Base-by-base conservation (phyloP, 352 stramenopile genomes). In the Globisporangium iwayamae region DNA sequence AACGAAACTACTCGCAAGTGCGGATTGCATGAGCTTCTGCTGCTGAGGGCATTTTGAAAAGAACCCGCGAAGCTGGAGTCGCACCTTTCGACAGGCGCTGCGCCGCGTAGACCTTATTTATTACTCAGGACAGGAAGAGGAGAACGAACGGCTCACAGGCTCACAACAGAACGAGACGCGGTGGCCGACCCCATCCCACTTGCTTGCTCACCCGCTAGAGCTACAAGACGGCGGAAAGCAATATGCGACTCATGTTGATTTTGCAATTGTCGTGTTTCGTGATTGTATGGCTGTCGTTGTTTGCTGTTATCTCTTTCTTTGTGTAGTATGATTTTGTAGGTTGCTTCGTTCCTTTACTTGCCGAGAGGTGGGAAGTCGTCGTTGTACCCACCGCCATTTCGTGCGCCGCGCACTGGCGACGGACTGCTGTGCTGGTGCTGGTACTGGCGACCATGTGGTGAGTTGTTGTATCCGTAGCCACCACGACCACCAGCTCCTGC, bases 351-450 rank as follows among this genome's bases (percentile, higher is more conserved):
- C 14, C 36, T 41, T 41, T 41, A 89, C 62, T 88, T 82, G 45
- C 81, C 76, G 7, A 93, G 71, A 18, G 84, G 84, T 30, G 84
- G 81, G 56, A 93, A 93, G 41, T 90, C 82, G 32, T 90, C 80
- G 22, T 91, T 76, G 62, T 91, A 91, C 30, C 66, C 75, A 14
- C 66, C 74, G 16, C 45, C 59, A 38, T 46, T 73, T 41, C 59
- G 34, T 41, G 43, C 43, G 8, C 34, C 48, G 36, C 65, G 68
- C 56, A 46, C 67, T 55, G 69, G 46, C 4, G 55, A 62, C 56
- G 62, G 36, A 39, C 36, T 67, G 46, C 54, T 62, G 25, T 62
- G 22, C 20, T 63, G 48, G 25, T 45, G 36, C n/a, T 63, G 43
- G 30, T 60, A 48, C 30, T 56, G 54, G 10, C 54, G 60, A 11